These are phyloP conservation scores for Leptodontidium sp. DNA, from an alignment of 2,329 filamentous ascomycete species.

Conservation along the genomic window DNA sequence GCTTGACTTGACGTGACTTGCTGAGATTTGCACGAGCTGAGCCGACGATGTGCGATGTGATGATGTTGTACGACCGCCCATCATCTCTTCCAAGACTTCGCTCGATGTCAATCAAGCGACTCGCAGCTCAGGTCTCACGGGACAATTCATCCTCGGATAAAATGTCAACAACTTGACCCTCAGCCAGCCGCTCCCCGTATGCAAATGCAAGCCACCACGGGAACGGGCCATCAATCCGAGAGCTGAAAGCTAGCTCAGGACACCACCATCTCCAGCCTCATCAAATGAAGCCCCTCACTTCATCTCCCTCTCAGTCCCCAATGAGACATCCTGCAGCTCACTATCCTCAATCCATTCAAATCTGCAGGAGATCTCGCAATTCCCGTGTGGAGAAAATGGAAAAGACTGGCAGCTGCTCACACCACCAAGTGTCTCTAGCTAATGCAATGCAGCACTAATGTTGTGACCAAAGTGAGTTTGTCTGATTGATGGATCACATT, in stretches of 20 bases:
- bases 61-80: background rate
- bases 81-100: background rate
- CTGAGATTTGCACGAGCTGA: background rate
- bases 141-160: background rate
- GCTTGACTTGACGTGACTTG: too few relatives aligned
- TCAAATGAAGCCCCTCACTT: too few relatives aligned
- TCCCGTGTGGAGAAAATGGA: background rate
- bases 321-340: constrained; percentile 1
- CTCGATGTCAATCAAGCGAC: background rate
- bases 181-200: constrained; percentile 4
- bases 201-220: background rate
- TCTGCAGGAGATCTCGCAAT: background rate
- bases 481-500: background rate
- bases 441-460: constrained; percentile 7
- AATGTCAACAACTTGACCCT: background rate
- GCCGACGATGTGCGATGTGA: background rate
- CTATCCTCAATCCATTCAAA: background rate
- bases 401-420: background rate
- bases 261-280: background rate
- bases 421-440: background rate
- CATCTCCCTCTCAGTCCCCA: background rate
- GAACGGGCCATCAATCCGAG: background rate
- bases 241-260: background rate
- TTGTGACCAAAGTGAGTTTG: background rate
- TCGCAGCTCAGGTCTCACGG: constrained; percentile 9